phyloP scores from a whole-genome alignment of 345 rosid species.

The Corchorus olitorius region DNA sequence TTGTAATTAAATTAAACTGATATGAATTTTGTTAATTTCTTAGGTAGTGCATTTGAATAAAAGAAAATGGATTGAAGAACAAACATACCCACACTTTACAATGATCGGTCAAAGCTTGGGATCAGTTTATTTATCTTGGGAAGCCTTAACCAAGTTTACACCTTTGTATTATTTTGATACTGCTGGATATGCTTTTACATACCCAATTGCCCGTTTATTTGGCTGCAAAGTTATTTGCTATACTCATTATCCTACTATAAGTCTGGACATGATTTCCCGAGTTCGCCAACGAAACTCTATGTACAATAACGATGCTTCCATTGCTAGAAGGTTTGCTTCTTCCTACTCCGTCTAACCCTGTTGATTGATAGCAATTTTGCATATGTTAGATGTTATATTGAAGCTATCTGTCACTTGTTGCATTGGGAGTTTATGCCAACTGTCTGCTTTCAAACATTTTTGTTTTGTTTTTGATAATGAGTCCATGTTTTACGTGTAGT shows the following conservation, averaged over 20 bases:
- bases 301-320: constrained; percentile 77
- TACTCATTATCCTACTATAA: constrained; percentile 94
- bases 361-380: background rate
- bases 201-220: constrained; percentile 87
- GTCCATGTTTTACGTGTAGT: background rate
- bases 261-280: constrained; percentile 89
- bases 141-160: constrained; percentile 78
- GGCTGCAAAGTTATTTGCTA: constrained; percentile 95
- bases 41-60: constrained; percentile 77
- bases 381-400: background rate
- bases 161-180: constrained; percentile 79
- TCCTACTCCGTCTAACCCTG: background rate
- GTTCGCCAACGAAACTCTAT: constrained; percentile 66
- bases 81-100: constrained; percentile 81
- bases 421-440: background rate
- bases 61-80: constrained; percentile 88
- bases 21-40: background rate
- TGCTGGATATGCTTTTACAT: constrained; percentile 90
- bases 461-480: background rate
- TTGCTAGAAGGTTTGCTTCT: constrained; percentile 66
- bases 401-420: background rate
- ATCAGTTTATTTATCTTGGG: constrained; percentile 85
- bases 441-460: background rate
- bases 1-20: background rate
- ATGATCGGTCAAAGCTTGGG: constrained; percentile 98